Conservation (phyloP, 805 yeast genomes). For the Wickerhamiella occidentalis region DNA sequence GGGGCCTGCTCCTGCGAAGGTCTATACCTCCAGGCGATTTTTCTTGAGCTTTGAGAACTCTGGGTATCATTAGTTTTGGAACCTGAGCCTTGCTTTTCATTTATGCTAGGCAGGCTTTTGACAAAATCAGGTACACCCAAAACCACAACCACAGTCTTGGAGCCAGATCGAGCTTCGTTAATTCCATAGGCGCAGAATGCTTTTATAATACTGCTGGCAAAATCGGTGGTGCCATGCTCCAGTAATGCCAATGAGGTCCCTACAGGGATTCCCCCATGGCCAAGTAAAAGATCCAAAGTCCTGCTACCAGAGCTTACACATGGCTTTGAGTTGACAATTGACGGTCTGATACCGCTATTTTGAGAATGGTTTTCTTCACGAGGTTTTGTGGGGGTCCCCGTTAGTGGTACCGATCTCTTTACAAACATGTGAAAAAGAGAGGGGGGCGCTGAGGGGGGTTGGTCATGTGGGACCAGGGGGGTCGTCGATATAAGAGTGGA, state of each 20-base stretch:
- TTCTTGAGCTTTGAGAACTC: constrained; percentile 39
- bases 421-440: constrained; percentile 1
- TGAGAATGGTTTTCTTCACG: neutral
- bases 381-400: constrained; percentile 4
- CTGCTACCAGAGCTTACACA: constrained; percentile 69
- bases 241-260: constrained; percentile 61
- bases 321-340: constrained; percentile 59
- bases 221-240: constrained; percentile 80
- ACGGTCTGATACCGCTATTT: constrained; percentile 65
- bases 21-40: constrained; percentile 90
- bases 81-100: constrained; percentile 28
- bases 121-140: constrained; percentile 20
- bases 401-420: constrained; percentile 11
- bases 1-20: constrained; percentile 14
- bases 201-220: constrained; percentile 55
- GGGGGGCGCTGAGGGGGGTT: neutral
- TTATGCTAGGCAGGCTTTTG: constrained; percentile 38
- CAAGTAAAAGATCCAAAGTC: constrained; percentile 61
- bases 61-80: neutral
- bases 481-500: neutral
- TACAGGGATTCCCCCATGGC: constrained; percentile 77
- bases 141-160: constrained; percentile 15
- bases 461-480: neutral
- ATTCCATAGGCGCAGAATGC: constrained; percentile 64
- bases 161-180: constrained; percentile 43